Base-by-base conservation (phyloP, 352 stramenopile genomes). In the Globisporangium mamillatum region DNA sequence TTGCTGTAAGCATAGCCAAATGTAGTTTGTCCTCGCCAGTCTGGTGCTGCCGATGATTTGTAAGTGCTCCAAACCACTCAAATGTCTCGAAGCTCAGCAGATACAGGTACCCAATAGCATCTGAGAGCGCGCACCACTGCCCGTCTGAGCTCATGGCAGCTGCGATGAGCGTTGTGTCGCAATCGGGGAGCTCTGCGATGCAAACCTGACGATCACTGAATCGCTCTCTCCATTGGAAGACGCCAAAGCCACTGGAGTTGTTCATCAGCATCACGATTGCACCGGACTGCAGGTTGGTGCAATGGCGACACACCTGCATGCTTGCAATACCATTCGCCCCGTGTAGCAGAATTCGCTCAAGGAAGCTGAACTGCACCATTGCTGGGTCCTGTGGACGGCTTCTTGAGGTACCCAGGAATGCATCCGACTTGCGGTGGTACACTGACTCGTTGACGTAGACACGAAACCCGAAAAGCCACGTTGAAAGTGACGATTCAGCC, bases 201-300 rank as follows among this genome's bases (percentile, higher is more conserved):
- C 75, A 78, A 2, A 89, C 59, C 27, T 76, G 72, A 4, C 83
- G 73, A 53, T 85, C 75, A 50, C 80, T 88, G 64, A 90, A 82
- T 3, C 81, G 76, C 44, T 91, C 83, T 66, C 58, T 65, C 83
- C 83, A 91, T 27, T 68, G 77, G 34, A 91, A 82, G 8, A 90
- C 64, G 0, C 66, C 78, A 62, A 88, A 71, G 29, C 57, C 50
- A 25, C 41, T 66, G 0, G 66, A 76, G 2, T 57, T 46, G 10
- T 64, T 24, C 48, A 89, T 73, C 5, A 83, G 27, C 57, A 86
- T 2, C 22, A 88, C 3, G 1, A 84, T 66, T 5, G 80, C 72
- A n/a, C 82, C 75, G 12, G 50, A 34, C 24, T 76, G 52, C 6
- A 34, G 12, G 10, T 18, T 66, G 8, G 62, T 34, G 36, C 58